Percentiles rank a stretch among this genome's conserved stretches.
phyloP scores from a whole-genome alignment of 2,329 filamentous ascomycete species.

The Graphilbum sp. region DNA sequence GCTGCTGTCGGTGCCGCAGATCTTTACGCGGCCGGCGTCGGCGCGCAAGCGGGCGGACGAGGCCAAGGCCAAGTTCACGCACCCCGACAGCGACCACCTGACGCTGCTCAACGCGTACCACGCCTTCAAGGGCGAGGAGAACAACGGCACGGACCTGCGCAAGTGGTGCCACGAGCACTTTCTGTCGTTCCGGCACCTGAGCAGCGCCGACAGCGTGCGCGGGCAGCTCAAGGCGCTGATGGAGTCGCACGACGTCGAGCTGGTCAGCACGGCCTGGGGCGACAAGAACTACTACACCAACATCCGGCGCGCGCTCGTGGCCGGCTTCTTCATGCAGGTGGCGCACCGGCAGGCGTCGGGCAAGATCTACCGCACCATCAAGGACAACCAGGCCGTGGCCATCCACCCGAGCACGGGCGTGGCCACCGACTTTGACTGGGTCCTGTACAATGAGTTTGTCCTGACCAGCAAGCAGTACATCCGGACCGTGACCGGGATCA shows the following conservation, averaged over 20 bases:
- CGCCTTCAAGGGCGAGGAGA: constrained; percentile 70
- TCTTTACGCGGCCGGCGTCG: constrained; percentile 76
- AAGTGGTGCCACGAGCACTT: constrained; percentile 98
- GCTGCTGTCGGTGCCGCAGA: constrained; percentile 82
- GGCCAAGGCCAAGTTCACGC: constrained; percentile 90
- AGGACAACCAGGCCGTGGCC: constrained; percentile 87
- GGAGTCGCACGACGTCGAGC: constrained; percentile 76
- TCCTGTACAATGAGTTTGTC: constrained; percentile 96
- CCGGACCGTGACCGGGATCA: constrained; percentile 77
- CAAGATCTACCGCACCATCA: constrained; percentile 89
- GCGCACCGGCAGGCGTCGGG: constrained; percentile 80
- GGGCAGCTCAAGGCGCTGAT: constrained; percentile 88
- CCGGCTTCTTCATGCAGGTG: constrained; percentile 99
- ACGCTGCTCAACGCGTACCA: constrained; percentile 97
- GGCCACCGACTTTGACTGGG: constrained; percentile 82
- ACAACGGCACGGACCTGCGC: constrained; percentile 50
- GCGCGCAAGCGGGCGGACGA: constrained; percentile 86
- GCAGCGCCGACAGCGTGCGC: constrained; percentile 88
- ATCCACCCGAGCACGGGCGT: constrained; percentile 89
- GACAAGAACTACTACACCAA: constrained; percentile 98
- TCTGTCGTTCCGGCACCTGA: constrained; percentile 72
- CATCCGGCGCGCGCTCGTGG: constrained; percentile 78
- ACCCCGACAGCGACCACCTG: constrained; percentile 86
- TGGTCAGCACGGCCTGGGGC: constrained; percentile 77
- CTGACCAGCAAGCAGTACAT: constrained; percentile 98